A percentile compares a stretch with the other conserved stretches of the same genome.
Evolutionary conservation across 2,329 filamentous ascomycete genomes (phyloP).

Genomic region (Neofusicoccum umdonicola): DNA sequence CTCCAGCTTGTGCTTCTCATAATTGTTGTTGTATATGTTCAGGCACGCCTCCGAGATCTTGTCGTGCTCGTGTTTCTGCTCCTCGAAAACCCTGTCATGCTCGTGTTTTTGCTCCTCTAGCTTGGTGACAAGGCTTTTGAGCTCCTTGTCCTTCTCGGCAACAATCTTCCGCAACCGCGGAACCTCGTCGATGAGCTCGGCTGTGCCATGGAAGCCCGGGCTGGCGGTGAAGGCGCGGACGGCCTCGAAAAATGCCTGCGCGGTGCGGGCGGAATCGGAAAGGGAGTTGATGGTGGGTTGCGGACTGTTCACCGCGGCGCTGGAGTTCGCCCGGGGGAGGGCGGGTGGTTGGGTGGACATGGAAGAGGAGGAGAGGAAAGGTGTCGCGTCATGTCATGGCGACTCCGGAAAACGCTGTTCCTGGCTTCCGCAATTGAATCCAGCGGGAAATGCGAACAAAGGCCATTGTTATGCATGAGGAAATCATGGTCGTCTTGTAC

Average conservation of each 20-base stretch:
- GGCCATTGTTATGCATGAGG: not conserved
- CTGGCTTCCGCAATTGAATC: no score
- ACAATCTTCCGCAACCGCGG: not conserved
- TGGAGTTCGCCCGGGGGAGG: not conserved
- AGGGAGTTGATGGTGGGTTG: not conserved
- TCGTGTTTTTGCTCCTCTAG: not conserved
- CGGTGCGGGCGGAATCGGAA: slow-evolving; percentile 6
- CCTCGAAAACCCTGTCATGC: not conserved
- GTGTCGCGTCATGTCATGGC: not conserved
- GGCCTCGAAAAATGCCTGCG: not conserved
- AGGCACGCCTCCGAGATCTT: not conserved
- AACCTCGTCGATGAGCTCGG: slow-evolving; percentile 10
- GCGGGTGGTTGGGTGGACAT: not conserved
- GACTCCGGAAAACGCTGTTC: not conserved
- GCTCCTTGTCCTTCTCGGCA: not conserved
- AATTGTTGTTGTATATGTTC: not conserved
- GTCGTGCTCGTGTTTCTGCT: not conserved
- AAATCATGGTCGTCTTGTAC: not conserved
- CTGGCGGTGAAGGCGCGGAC: not conserved
- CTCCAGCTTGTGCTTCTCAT: not conserved
- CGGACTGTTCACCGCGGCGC: not conserved
- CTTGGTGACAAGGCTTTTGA: not conserved
- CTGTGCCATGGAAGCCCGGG: slow-evolving; percentile 1
- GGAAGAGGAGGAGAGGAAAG: not conserved
- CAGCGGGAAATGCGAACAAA: no score